Evolutionary conservation across 805 yeast species (phyloP).

Genomic region (Yarrowia sp.): DNA sequence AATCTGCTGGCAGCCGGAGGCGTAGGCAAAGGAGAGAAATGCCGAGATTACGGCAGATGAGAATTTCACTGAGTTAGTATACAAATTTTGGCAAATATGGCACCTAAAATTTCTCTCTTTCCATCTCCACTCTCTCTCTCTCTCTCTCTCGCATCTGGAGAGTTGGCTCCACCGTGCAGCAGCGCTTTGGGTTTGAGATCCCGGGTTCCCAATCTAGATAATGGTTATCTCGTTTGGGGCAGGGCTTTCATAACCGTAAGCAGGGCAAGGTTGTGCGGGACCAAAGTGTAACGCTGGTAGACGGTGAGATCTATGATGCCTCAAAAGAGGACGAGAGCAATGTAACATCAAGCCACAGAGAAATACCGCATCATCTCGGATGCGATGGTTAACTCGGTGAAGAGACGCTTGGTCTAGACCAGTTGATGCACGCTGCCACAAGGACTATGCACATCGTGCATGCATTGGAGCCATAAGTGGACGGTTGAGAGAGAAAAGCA

Average conservation of each 20-base stretch:
- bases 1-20: constrained; percentile 46
- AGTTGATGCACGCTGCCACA: not conserved
- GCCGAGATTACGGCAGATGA: constrained; percentile 35
- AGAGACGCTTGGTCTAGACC: not conserved
- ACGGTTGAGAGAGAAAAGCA: not conserved
- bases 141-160: not conserved
- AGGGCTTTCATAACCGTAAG: constrained; percentile 1
- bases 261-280: constrained; percentile 9
- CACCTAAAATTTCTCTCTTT: too few relatives aligned
- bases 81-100: too few relatives aligned
- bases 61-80: constrained; percentile 36
- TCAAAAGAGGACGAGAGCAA: not conserved
- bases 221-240: constrained; percentile 4
- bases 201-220: not conserved
- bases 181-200: constrained; percentile 8
- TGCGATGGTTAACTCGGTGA: not conserved
- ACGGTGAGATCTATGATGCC: not conserved
- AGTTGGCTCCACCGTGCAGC: constrained; percentile 21
- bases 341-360: constrained; percentile 1
- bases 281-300: not conserved
- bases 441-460: constrained; percentile 4
- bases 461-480: constrained; percentile 15
- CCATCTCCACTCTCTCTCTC: not conserved
- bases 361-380: too few relatives aligned
- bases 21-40: constrained; percentile 38